Percentiles rank a stretch among this genome's conserved stretches.
These are phyloP conservation scores for Diaporthe citrichinensis DNA, from an alignment of 2,329 filamentous ascomycete species.

Conservation along the genomic window DNA sequence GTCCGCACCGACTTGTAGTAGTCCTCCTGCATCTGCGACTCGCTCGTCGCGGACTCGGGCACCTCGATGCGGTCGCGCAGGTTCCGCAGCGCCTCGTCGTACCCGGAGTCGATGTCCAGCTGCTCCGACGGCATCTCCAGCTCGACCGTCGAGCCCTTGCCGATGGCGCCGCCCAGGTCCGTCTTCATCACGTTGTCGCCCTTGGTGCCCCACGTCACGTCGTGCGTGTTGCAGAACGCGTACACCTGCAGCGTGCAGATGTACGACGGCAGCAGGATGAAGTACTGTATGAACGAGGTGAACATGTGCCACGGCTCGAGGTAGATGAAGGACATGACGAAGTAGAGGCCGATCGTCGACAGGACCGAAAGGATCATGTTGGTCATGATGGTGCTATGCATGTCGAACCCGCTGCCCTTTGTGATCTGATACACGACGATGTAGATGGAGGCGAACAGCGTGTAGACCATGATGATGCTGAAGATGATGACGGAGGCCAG, in stretches of 20 bases:
- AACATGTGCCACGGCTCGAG: slow-evolving; percentile 99
- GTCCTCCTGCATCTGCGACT: slow-evolving; percentile 93
- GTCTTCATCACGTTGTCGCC: slow-evolving; percentile 96
- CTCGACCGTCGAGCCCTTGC: slow-evolving; percentile 85
- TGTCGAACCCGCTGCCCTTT: slow-evolving; percentile 62
- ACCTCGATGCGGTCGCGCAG: slow-evolving; percentile 94
- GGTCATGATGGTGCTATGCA: slow-evolving; percentile 93
- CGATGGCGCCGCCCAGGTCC: slow-evolving; percentile 89
- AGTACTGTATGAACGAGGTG: slow-evolving; percentile 92
- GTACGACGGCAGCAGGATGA: slow-evolving; percentile 90
- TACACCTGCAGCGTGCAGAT: slow-evolving; percentile 99
- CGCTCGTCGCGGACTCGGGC: slow-evolving; percentile 70
- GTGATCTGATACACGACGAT: slow-evolving; percentile 88
- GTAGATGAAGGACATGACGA: slow-evolving; percentile 96
- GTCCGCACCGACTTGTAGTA: slow-evolving; percentile 98
- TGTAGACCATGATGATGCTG: slow-evolving; percentile 95
- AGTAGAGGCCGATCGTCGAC: slow-evolving; percentile 93
- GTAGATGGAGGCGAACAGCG: slow-evolving; percentile 88
- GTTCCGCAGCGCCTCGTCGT: slow-evolving; percentile 96
- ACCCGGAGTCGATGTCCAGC: slow-evolving; percentile 96
- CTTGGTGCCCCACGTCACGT: slow-evolving; percentile 99
- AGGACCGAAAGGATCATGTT: slow-evolving; percentile 93
- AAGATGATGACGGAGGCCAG: slow-evolving; percentile 91
- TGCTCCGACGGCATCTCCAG: slow-evolving; percentile 98
- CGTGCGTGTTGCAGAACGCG: slow-evolving; percentile 99